Percentiles rank a stretch among this genome's conserved stretches.
phyloP scores from a whole-genome alignment of 2,329 filamentous ascomycete genomes.

The Kalaharituber pfeilii region DNA sequence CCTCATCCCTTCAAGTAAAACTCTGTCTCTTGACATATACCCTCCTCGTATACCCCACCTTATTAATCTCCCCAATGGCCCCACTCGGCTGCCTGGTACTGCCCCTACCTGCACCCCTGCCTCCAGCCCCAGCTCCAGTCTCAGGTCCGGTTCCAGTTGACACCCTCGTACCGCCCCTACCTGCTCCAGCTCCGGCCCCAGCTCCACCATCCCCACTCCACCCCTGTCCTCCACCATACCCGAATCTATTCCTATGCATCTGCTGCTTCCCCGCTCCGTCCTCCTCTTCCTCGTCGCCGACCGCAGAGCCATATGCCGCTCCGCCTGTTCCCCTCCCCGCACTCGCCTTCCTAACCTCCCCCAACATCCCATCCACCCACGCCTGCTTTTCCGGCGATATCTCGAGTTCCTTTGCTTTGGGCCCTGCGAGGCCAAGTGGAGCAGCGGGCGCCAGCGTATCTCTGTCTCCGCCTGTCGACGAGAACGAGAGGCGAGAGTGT shows the following conservation, averaged over 20 bases:
- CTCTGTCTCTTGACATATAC: conserved; percentile 3
- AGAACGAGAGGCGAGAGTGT: background rate
- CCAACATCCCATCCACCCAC: conserved; percentile 72
- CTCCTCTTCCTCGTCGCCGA: conserved; percentile 6
- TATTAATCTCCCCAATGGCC: background rate
- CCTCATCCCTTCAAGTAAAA: background rate
- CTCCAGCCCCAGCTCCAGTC: background rate
- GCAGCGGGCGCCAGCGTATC: conserved; percentile 22
- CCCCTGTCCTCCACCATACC: conserved; percentile 11
- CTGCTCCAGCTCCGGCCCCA: background rate
- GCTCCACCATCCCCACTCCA: conserved; percentile 5
- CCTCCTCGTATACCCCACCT: conserved; percentile 3
- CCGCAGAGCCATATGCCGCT: conserved; percentile 4
- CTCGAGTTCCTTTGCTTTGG: conserved; percentile 38
- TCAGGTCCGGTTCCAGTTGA: too few relatives aligned
- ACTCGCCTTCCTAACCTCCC: conserved; percentile 56
- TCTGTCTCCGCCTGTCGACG: background rate
- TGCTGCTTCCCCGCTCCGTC: background rate
- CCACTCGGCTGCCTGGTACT: background rate
- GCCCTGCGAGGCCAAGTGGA: conserved; percentile 52
- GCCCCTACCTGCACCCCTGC: background rate
- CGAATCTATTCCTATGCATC: conserved; percentile 4
- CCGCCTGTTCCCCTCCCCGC: conserved; percentile 24
- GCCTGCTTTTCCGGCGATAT: conserved; percentile 56
- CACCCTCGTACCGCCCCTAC: background rate